phyloP scores from a whole-genome alignment of 306 rosid species.

The Cucumis sativus region DNA sequence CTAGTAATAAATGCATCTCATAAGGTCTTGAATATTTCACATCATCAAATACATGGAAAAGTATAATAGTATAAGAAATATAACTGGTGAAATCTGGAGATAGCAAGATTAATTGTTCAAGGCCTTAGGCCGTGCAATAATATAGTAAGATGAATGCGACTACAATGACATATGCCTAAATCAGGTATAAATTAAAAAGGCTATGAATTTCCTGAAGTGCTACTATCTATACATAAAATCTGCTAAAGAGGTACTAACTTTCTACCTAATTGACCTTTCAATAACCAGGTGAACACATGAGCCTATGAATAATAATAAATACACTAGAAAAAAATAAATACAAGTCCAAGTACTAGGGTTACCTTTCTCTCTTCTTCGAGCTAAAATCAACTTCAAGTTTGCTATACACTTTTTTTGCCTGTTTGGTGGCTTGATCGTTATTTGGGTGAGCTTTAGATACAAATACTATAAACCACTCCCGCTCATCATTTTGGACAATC shows the following conservation, averaged over 20 bases:
- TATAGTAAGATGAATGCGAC: background rate
- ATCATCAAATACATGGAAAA: background rate
- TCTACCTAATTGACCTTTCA: background rate
- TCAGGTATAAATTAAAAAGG: background rate
- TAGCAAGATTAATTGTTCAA: background rate
- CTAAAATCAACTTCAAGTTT: conserved; percentile 91
- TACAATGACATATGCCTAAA: background rate
- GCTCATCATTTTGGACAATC: conserved; percentile 94
- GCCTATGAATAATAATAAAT: background rate
- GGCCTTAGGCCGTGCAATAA: background rate
- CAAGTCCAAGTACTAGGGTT: conserved; percentile 12
- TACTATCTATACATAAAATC: background rate
- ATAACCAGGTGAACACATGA: background rate
- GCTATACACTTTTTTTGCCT: conserved; percentile 85
- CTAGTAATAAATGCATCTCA: background rate
- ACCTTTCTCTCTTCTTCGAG: conserved; percentile 94
- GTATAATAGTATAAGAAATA: background rate
- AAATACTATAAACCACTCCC: conserved; percentile 92
- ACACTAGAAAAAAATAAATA: background rate
- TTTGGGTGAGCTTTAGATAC: conserved; percentile 86
- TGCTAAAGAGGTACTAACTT: background rate
- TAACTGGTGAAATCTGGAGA: background rate
- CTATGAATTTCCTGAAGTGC: background rate
- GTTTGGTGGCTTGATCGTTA: conserved; percentile 75
- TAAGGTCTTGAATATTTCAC: background rate